Conservation (phyloP, 225 moss, liverwort and hornwort species). For the Pseudisothecium myosuroides region DNA sequence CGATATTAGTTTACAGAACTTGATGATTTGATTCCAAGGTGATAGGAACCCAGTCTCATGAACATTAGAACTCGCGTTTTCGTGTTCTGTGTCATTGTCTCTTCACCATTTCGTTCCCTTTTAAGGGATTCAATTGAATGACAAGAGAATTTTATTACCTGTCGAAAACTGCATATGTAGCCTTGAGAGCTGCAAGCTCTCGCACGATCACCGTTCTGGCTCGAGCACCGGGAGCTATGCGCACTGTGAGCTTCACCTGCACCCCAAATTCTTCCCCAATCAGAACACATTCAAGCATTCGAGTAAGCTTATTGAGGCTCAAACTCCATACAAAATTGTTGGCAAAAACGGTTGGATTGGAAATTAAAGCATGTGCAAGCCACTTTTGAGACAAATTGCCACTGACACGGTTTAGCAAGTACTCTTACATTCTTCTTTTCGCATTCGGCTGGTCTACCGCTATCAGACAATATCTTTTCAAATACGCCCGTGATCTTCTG, state of each 20-base stretch:
- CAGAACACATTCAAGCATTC: neutral
- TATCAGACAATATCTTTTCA: slow-evolving; percentile 7
- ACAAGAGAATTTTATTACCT: neutral
- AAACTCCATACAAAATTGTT: neutral
- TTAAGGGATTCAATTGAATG: neutral
- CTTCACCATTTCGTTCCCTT: too few species aligned
- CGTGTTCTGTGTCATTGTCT: neutral
- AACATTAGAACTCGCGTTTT: neutral
- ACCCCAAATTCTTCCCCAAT: neutral
- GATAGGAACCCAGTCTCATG: neutral
- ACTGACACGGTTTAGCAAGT: neutral
- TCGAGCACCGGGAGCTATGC: slow-evolving; percentile 15
- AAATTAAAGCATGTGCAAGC: neutral
- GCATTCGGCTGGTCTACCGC: slow-evolving; percentile 20
- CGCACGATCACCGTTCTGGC: slow-evolving; percentile 33
- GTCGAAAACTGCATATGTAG: slow-evolving; percentile 40
- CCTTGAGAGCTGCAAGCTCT: slow-evolving; percentile 21
- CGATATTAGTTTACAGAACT: too few species aligned
- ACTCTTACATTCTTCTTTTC: slow-evolving; percentile 23
- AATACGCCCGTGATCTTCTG: neutral
- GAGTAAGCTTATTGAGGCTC: neutral
- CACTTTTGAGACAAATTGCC: neutral
- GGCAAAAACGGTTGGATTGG: neutral
- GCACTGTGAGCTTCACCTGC: slow-evolving; percentile 29
- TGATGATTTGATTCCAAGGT: neutral